Conservation (phyloP, 352 stramenopile species). For the Elongisporangium anandrum region DNA sequence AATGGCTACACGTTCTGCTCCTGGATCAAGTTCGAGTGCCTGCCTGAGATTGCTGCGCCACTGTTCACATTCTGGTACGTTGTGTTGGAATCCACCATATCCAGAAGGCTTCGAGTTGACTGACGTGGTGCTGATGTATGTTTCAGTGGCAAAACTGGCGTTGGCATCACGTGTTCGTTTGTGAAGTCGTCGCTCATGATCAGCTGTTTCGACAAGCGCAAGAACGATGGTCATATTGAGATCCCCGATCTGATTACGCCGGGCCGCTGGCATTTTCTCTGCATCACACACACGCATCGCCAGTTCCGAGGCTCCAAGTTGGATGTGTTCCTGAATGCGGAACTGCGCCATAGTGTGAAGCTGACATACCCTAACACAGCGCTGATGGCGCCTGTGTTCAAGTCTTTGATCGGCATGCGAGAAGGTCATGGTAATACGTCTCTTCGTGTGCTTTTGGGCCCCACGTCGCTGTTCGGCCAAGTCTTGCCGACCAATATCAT, state of each 20-base stretch:
- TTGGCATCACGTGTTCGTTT: conserved; percentile 78
- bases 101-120: not conserved
- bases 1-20: conserved; percentile 84
- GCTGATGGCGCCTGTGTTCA: conserved; percentile 72
- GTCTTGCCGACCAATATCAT: conserved; percentile 55
- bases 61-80: conserved; percentile 77
- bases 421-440: conserved; percentile 62
- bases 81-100: conserved; percentile 1
- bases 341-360: conserved; percentile 68
- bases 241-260: conserved; percentile 64
- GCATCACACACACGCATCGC: conserved; percentile 80
- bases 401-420: conserved; percentile 74
- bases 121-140: not conserved
- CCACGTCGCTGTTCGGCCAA: conserved; percentile 57
- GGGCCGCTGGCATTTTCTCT: conserved; percentile 75
- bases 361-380: conserved; percentile 75
- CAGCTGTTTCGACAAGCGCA: conserved; percentile 83
- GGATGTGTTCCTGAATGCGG: conserved; percentile 74
- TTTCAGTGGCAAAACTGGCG: conserved; percentile 54
- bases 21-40: conserved; percentile 81
- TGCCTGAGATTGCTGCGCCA: conserved; percentile 62
- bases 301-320: conserved; percentile 81
- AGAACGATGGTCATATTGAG: conserved; percentile 80
- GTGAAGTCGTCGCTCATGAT: conserved; percentile 71
- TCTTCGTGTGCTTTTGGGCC: conserved; percentile 56